These are phyloP conservation scores for Aureobasidium sp. DNA, from an alignment of 2,329 filamentous ascomycete genomes.

Conservation along the genomic window DNA sequence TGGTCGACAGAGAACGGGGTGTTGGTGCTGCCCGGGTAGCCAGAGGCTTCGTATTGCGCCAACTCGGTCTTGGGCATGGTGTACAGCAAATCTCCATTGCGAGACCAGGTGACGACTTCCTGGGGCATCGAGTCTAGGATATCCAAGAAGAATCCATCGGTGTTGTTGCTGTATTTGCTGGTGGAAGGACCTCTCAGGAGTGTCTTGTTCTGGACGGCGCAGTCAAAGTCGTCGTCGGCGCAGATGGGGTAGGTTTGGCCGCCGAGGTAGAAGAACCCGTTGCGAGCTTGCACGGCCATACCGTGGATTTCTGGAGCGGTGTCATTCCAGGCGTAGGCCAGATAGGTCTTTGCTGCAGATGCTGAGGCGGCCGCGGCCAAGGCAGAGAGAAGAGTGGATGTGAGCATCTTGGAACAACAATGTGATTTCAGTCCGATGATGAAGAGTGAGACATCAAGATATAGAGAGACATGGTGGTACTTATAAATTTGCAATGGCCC, in stretches of 20 bases:
- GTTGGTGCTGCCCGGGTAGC: not conserved
- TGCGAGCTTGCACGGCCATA: not conserved
- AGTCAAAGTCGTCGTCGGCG: not conserved
- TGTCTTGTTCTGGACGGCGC: not conserved
- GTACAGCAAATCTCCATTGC: not conserved
- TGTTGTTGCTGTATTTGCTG: not conserved
- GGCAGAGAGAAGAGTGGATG: not conserved
- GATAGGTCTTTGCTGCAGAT: not conserved
- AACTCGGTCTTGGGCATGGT: not conserved
- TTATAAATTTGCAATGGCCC: not conserved
- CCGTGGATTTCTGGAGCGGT: constrained; percentile 1
- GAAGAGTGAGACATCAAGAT: not conserved
- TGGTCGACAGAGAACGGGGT: not conserved
- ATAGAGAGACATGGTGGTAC: not conserved
- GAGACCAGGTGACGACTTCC: not conserved
- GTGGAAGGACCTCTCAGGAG: not conserved
- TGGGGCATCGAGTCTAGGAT: not conserved
- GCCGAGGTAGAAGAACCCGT: not conserved
- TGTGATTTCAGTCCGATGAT: not conserved
- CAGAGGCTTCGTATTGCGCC: not conserved
- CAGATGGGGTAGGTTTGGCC: not conserved
- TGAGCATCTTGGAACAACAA: not conserved
- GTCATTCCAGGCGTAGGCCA: constrained; percentile 3
- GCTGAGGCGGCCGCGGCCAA: not conserved
- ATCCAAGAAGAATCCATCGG: not conserved